A percentile compares a stretch with the other conserved stretches of the same genome.
Evolutionary conservation across 2,329 filamentous ascomycete species (phyloP).

Genomic region (Podosphaera leucotricha): DNA sequence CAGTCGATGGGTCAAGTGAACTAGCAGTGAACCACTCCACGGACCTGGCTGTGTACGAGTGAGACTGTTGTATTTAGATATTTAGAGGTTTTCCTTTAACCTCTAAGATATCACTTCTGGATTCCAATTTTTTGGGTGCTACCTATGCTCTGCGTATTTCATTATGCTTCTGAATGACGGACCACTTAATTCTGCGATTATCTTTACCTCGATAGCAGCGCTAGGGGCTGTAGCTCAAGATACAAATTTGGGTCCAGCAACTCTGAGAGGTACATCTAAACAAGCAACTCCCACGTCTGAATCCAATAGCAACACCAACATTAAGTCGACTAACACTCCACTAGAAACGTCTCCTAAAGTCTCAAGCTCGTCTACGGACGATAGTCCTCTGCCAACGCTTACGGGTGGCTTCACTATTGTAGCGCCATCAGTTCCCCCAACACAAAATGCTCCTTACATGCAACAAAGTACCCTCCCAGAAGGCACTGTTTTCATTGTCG

Average conservation of each 20-base stretch:
- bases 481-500: slow-evolving; percentile 87
- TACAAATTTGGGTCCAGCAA: neutral
- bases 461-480: slow-evolving; percentile 64
- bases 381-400: slow-evolving; percentile 22
- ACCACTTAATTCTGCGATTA: neutral
- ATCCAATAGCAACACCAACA: neutral
- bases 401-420: slow-evolving; percentile 39
- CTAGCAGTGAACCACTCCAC: too few relatives aligned
- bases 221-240: neutral
- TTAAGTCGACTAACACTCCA: neutral
- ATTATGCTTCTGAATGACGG: neutral
- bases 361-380: neutral
- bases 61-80: too few relatives aligned
- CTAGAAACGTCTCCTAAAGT: neutral
- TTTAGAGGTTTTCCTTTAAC: too few relatives aligned
- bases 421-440: slow-evolving; percentile 56
- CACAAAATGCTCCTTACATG: slow-evolving; percentile 73
- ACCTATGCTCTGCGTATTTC: neutral
- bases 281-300: neutral
- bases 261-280: neutral
- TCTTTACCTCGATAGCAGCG: neutral
- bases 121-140: neutral
- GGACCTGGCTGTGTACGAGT: too few relatives aligned
- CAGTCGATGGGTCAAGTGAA: too few relatives aligned
- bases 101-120: neutral